Evolutionary conservation across 1,284 basidiomycete genomes (phyloP).

Genomic region (Cryptococcus deneoformans): DNA sequence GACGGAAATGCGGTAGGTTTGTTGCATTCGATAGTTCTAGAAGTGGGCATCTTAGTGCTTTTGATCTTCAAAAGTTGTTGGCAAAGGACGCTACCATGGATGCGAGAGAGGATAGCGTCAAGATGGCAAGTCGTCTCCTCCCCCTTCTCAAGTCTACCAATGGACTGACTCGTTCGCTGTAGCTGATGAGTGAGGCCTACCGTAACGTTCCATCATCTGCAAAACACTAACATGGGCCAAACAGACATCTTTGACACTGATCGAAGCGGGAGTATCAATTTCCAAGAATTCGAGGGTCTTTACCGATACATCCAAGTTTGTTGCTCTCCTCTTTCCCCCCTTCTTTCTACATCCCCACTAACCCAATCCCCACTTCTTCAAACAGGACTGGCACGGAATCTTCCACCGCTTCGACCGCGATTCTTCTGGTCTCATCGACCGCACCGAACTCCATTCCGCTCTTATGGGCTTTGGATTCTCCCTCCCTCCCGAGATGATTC

Average conservation of each 20-base stretch:
- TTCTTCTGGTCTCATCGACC: slow-evolving; percentile 47
- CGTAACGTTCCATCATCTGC: too few relatives aligned
- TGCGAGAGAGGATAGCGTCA: slow-evolving; percentile 49
- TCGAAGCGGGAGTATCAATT: slow-evolving; percentile 47
- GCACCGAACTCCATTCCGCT: slow-evolving; percentile 48
- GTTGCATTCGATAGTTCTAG: slow-evolving; percentile 42
- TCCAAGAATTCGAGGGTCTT: slow-evolving; percentile 50
- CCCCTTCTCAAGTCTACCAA: background rate
- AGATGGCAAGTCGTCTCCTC: slow-evolving; percentile 41
- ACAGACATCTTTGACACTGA: slow-evolving; percentile 50
- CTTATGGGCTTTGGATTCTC: slow-evolving; percentile 47
- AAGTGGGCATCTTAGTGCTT: slow-evolving; percentile 41
- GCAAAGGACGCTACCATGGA: slow-evolving; percentile 48
- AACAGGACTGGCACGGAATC: slow-evolving; percentile 50
- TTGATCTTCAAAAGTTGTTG: slow-evolving; percentile 44
- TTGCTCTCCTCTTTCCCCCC: background rate
- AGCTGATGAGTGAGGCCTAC: slow-evolving; percentile 36
- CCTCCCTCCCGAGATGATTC: slow-evolving; percentile 44
- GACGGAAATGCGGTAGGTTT: slow-evolving; percentile 27
- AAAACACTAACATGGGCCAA: background rate
- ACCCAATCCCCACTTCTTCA: background rate
- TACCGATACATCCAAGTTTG: slow-evolving; percentile 49
- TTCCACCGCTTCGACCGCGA: slow-evolving; percentile 50
- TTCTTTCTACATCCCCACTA: background rate
- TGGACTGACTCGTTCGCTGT: slow-evolving; percentile 1